Evolutionary conservation across 768 basidiomycete species (phyloP).

Genomic region (Daedalea quercina): DNA sequence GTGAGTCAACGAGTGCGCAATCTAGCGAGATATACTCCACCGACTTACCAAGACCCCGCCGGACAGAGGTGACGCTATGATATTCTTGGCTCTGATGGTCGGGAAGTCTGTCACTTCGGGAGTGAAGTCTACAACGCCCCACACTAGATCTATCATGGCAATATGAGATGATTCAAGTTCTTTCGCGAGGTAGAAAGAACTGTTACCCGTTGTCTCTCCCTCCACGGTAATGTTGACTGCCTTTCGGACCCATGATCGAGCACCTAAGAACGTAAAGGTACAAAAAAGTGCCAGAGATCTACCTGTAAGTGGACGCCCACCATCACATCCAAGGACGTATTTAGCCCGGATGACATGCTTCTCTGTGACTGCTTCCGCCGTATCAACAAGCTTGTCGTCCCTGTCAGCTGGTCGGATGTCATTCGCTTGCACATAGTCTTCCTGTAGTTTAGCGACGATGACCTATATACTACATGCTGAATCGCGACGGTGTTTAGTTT

Average conservation of each 20-base stretch:
- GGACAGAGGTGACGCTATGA: neutral
- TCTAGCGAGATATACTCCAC: constrained; percentile 56
- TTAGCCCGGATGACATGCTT: constrained; percentile 27
- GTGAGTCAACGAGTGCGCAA: constrained; percentile 66
- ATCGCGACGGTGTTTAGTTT: too few relatives aligned
- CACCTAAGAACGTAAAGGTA: constrained; percentile 15
- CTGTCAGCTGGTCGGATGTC: neutral
- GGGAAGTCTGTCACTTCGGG: constrained; percentile 77
- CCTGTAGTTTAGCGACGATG: neutral
- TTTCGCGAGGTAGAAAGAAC: neutral
- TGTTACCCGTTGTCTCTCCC: constrained; percentile 29
- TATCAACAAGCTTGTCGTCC: neutral
- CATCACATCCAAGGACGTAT: constrained; percentile 32
- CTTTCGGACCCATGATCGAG: constrained; percentile 32
- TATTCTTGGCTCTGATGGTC: neutral
- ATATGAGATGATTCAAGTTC: neutral
- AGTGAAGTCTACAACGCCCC: constrained; percentile 43
- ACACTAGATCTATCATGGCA: constrained; percentile 25
- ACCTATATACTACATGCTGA: too few relatives aligned
- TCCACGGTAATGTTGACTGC: constrained; percentile 29
- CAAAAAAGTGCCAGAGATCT: neutral
- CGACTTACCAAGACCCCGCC: constrained; percentile 15
- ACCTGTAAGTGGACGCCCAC: constrained; percentile 2
- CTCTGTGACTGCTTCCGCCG: constrained; percentile 36
- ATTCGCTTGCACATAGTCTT: constrained; percentile 15